Conservation (phyloP, 257 asterid genomes). For the Solanum tacnaense region DNA sequence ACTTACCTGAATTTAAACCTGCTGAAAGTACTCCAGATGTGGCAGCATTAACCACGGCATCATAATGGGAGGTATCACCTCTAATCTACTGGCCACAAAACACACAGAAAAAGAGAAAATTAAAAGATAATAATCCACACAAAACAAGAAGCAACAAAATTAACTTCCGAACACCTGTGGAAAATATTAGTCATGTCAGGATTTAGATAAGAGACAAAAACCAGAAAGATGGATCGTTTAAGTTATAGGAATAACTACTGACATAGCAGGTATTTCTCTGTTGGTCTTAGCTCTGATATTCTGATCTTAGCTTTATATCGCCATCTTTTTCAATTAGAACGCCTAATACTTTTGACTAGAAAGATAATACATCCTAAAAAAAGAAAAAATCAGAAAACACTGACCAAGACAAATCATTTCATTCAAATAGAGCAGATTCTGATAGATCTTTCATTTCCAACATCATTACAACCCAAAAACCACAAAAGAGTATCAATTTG, state of each 20-base stretch:
- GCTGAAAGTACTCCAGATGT: slow-evolving; percentile 95
- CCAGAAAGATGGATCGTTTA: not conserved
- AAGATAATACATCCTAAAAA: not conserved
- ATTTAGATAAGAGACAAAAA: not conserved
- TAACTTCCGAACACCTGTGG: not conserved
- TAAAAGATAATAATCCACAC: not conserved
- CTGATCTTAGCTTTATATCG: not conserved
- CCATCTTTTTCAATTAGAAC: not conserved
- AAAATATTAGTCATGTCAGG: not conserved
- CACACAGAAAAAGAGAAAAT: not conserved
- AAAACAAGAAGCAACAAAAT: not conserved
- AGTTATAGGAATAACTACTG: not conserved
- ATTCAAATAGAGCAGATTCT: not conserved
- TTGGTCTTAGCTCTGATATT: not conserved
- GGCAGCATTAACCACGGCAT: slow-evolving; percentile 92
- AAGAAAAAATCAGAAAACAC: not conserved
- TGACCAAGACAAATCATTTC: not conserved
- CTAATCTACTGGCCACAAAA: slow-evolving; percentile 43
- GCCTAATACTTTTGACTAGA: not conserved
- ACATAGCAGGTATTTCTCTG: not conserved
- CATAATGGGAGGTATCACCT: slow-evolving; percentile 94
- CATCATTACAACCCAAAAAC: not conserved
- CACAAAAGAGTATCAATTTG: not conserved
- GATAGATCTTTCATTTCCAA: not conserved
- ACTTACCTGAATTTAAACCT: slow-evolving; percentile 66